Percentiles rank a stretch among this genome's conserved stretches.
These are phyloP conservation scores for Takakia lepidozioides DNA, from an alignment of 225 moss, liverwort and hornwort species.

Conservation along the genomic window DNA sequence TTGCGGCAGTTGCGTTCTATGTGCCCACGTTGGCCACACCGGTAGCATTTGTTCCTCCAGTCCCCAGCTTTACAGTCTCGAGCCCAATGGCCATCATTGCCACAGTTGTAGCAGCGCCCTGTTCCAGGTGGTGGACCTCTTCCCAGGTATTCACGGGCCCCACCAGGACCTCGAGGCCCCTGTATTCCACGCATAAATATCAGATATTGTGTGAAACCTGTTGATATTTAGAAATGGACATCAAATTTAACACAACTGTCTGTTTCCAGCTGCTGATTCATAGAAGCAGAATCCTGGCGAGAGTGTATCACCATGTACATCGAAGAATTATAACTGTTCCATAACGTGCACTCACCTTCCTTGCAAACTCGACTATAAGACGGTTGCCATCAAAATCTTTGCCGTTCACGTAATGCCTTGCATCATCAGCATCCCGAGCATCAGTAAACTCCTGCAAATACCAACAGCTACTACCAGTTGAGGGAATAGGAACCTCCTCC, in stretches of 20 bases:
- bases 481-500: slow-evolving; percentile 7
- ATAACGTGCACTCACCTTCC: slow-evolving; percentile 55
- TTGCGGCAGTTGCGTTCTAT: slow-evolving; percentile 87
- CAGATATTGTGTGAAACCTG: background rate
- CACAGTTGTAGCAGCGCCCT: slow-evolving; percentile 91
- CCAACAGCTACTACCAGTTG: slow-evolving; percentile 5
- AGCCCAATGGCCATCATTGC: slow-evolving; percentile 96
- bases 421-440: slow-evolving; percentile 88
- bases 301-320: slow-evolving; percentile 23
- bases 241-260: background rate
- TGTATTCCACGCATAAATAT: slow-evolving; percentile 9
- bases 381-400: slow-evolving; percentile 92
- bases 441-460: slow-evolving; percentile 71
- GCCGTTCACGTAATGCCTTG: slow-evolving; percentile 83
- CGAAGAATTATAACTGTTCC: slow-evolving; percentile 22
- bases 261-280: too few species aligned
- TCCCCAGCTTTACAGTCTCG: slow-evolving; percentile 91
- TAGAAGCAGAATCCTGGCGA: slow-evolving; percentile 12
- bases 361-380: slow-evolving; percentile 85
- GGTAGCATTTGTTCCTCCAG: slow-evolving; percentile 95
- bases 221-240: background rate
- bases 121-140: slow-evolving; percentile 65
- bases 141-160: slow-evolving; percentile 74
- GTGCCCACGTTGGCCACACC: slow-evolving; percentile 75
- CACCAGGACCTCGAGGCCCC: slow-evolving; percentile 75